phyloP scores from a whole-genome alignment of 768 basidiomycete genomes.

The Strobilomyces dryophilus region DNA sequence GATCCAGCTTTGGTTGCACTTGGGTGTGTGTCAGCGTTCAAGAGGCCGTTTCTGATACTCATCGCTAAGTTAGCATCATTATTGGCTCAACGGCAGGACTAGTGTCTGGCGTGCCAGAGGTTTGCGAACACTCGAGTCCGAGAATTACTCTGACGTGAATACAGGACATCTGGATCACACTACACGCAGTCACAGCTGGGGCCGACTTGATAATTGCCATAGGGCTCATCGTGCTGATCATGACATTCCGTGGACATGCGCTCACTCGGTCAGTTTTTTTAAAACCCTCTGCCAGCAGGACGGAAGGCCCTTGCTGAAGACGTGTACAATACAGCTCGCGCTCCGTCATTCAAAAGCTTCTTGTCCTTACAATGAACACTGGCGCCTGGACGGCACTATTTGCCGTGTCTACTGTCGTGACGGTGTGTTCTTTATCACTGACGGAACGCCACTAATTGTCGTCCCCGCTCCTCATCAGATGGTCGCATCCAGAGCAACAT shows the following conservation, averaged over 20 bases:
- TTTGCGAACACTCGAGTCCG: not conserved
- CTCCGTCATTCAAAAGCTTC: conserved; percentile 5
- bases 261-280: not conserved
- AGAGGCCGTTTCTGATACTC: not conserved
- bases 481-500: not conserved
- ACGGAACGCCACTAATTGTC: not conserved
- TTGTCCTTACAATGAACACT: too few species aligned
- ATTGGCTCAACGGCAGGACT: not conserved
- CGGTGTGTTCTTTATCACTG: not conserved
- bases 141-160: not conserved
- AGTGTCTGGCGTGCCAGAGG: not conserved
- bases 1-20: not conserved
- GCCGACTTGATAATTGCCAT: conserved; percentile 3
- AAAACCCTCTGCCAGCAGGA: not conserved
- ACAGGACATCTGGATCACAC: not conserved
- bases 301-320: not conserved
- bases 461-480: not conserved
- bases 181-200: not conserved
- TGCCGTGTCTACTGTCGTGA: not conserved
- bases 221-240: not conserved
- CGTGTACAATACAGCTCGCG: too few species aligned
- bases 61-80: not conserved
- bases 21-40: not conserved
- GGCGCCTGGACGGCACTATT: too few species aligned
- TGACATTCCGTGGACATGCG: not conserved